Base-by-base conservation (phyloP, 345 rosid genomes). In the Cardamine occulta region DNA sequence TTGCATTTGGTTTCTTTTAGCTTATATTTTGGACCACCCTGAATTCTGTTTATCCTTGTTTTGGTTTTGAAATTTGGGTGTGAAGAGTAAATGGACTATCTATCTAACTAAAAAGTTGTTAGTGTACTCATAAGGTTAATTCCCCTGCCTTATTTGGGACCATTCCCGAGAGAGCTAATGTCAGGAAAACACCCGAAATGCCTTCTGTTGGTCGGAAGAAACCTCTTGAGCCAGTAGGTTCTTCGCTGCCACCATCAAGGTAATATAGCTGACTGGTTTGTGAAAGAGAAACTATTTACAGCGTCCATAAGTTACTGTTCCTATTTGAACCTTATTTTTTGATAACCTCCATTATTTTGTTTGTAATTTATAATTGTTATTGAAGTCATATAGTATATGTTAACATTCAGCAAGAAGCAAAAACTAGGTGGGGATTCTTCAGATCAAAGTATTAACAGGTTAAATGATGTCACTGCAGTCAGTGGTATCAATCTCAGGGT, bases 401-500 rank as follows among this genome's bases (percentile, higher is more conserved):
- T 55, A 49, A 55, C 49, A 2, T 75, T 35, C 89, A 95, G 99
- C 64, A 92, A 95, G 92, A 92, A 86, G 88, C 97, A 84, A 74
- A 95, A 89, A 68, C 84, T 86, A 54, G 77, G 93, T 49, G 96
- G 89, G 69, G 76, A 81, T 73, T 85, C 83, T 79, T 71, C 57
- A 42, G 86, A 89, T 81, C 91, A 84, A 82, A 89, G 91, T 84
- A 88, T 85, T 66, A 89, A 86, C 63, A 91, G 89, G 59, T 88
- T 95, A 40, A 95, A 90, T 83, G 97, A 90, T 85, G 93, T 90
- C 58, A 89, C 99, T 72, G 97, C 91, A 79, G 86, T 91, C 85
- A 88, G 97, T 73, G 97, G 98, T 58, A 91, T 95, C 70, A 87
- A 92, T 85, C 87, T 92, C 67, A 79, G 81, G 91, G 99, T 92